A percentile compares a stretch with the other conserved stretches of the same genome.
These are phyloP conservation scores for Penicillium sumatraense DNA, from an alignment of 2,329 filamentous ascomycete genomes.

Conservation along the genomic window DNA sequence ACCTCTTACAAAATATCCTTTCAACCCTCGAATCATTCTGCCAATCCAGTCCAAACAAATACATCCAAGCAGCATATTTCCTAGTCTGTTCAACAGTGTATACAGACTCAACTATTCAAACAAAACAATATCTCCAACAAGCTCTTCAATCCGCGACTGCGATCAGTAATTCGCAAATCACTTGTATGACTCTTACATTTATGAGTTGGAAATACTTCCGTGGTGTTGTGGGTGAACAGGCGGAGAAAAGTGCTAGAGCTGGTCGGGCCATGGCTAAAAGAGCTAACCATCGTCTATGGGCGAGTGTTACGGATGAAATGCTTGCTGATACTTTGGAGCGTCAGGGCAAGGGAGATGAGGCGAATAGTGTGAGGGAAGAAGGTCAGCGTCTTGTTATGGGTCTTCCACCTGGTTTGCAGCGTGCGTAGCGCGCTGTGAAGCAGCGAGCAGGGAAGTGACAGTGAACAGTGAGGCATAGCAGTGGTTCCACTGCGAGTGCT, in stretches of 20 bases:
- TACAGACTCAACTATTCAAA: constrained; percentile 71
- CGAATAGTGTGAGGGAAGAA: constrained; percentile 50
- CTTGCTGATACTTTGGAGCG: constrained; percentile 75
- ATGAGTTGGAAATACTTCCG: constrained; percentile 85
- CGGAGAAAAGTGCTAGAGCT: constrained; percentile 74
- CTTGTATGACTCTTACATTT: constrained; percentile 81
- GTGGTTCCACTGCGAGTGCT: too few species aligned
- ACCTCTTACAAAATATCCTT: constrained; percentile 64
- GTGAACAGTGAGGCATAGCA: too few species aligned
- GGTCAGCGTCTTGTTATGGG: constrained; percentile 46
- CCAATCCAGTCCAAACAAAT: constrained; percentile 69
- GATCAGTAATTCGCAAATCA: constrained; percentile 75
- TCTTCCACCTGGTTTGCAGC: constrained; percentile 43
- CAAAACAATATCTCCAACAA: constrained; percentile 76
- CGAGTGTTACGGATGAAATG: constrained; percentile 80
- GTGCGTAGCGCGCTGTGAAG: constrained; percentile 20
- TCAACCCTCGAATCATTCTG: constrained; percentile 71
- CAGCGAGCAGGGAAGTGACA: too few species aligned
- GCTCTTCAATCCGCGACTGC: constrained; percentile 72
- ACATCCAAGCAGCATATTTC: constrained; percentile 77
- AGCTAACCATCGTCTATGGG: constrained; percentile 75
- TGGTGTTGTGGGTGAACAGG: constrained; percentile 79
- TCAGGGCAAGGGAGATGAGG: constrained; percentile 66
- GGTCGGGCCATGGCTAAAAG: constrained; percentile 70
- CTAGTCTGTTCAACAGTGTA: constrained; percentile 73